Evolutionary conservation across 768 basidiomycete species (phyloP).

Genomic region (Rhizopogon salebrosus): DNA sequence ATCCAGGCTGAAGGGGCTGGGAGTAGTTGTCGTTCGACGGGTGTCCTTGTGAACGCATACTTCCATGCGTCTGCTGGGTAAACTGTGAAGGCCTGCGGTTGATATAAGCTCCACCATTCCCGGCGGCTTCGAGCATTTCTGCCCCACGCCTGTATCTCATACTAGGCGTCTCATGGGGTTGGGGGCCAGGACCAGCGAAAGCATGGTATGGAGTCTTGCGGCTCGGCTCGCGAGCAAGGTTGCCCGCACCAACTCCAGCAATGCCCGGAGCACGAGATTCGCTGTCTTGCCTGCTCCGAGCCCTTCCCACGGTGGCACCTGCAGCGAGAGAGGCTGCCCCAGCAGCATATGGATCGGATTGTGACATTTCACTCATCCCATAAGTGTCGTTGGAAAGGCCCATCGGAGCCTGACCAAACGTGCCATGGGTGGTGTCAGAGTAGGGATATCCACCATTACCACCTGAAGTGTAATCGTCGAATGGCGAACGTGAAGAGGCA

Average conservation of each 20-base stretch:
- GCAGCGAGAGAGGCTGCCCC: conserved; percentile 16
- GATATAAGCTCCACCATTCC: conserved; percentile 9
- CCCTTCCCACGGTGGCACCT: conserved; percentile 14
- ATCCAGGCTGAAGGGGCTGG: conserved; percentile 18
- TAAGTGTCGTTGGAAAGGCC: conserved; percentile 36
- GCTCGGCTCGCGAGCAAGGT: conserved; percentile 23
- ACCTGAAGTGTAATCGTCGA: conserved; percentile 39
- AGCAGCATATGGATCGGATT: conserved; percentile 32
- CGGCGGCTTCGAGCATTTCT: conserved; percentile 25
- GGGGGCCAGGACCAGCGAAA: conserved; percentile 28
- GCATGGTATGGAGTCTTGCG: conserved; percentile 33
- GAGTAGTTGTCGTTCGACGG: conserved; percentile 16
- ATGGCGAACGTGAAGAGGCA: conserved; percentile 44
- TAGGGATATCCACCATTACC: conserved; percentile 28
- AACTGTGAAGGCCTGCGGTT: conserved; percentile 21
- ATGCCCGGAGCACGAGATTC: conserved; percentile 33
- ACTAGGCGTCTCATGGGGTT: conserved; percentile 14
- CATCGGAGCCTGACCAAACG: conserved; percentile 45
- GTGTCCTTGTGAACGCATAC: conserved; percentile 15
- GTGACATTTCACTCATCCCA: conserved; percentile 44
- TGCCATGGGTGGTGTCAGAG: conserved; percentile 54
- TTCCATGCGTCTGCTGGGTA: conserved; percentile 21
- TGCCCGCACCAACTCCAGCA: conserved; percentile 31
- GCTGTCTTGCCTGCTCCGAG: conserved; percentile 24
- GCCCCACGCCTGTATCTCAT: conserved; percentile 15